Percentiles rank a stretch among this genome's conserved stretches.
Evolutionary conservation across 2,329 filamentous ascomycete genomes (phyloP).

Genomic region (Aspergillus viridinutans): DNA sequence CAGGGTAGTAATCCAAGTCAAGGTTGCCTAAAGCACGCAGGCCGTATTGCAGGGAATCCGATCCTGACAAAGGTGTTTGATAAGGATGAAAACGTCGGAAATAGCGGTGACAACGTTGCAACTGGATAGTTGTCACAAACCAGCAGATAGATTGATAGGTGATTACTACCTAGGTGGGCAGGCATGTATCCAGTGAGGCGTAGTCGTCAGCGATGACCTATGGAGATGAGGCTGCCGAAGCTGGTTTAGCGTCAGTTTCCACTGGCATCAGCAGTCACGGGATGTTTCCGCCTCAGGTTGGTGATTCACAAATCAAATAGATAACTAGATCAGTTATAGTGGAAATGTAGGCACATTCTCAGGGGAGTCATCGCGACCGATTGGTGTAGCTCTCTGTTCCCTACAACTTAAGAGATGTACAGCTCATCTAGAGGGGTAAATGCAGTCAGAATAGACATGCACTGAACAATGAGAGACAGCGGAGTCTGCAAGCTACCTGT

Average conservation of each 20-base stretch:
- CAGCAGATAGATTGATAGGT: constrained; percentile 2
- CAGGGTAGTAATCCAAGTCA: constrained; percentile 9
- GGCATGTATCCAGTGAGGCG: constrained; percentile 19
- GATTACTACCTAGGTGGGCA: neutral
- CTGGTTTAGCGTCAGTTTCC: constrained; percentile 21
- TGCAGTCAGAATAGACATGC: neutral
- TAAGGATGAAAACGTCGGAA: neutral
- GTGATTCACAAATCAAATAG: neutral
- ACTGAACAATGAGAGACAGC: neutral
- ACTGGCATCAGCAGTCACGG: constrained; percentile 25
- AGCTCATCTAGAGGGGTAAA: neutral
- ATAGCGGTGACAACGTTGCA: neutral
- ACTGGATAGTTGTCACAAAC: constrained; percentile 4
- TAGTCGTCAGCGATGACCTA: constrained; percentile 12
- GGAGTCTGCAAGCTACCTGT: neutral
- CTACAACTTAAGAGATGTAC: neutral
- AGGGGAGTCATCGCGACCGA: neutral
- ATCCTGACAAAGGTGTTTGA: neutral
- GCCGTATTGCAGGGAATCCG: neutral
- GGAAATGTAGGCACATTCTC: neutral
- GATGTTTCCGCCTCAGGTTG: constrained; percentile 12
- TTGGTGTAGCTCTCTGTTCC: neutral
- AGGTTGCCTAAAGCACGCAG: constrained; percentile 19
- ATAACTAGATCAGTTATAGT: neutral
- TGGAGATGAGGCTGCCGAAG: constrained; percentile 20